Conservation (phyloP, 768 basidiomycete genomes). For the Russula griseocarnosa region DNA sequence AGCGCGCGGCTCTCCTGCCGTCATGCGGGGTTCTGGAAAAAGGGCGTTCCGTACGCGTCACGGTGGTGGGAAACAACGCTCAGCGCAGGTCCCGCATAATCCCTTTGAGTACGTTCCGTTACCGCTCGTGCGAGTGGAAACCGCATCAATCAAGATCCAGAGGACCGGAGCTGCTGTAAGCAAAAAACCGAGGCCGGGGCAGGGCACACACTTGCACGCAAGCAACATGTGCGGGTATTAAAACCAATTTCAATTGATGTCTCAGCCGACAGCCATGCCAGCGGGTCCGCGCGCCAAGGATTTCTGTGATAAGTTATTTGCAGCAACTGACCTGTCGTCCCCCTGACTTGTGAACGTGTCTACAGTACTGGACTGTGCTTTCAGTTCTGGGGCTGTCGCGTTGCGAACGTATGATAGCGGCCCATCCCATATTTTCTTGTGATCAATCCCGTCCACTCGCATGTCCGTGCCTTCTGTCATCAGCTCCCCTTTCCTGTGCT, state of each 20-base stretch:
- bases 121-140: slow-evolving; percentile 13
- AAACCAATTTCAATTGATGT: slow-evolving; percentile 1
- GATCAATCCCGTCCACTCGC: not conserved
- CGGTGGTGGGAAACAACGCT: slow-evolving; percentile 3
- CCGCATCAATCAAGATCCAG: not conserved
- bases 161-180: not conserved
- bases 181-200: too few relatives aligned
- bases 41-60: not conserved
- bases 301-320: slow-evolving; percentile 1
- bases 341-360: not conserved
- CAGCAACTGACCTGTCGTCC: not conserved
- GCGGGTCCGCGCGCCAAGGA: not conserved
- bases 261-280: not conserved
- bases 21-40: not conserved
- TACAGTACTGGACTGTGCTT: too few relatives aligned
- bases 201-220: too few relatives aligned
- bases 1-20: not conserved
- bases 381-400: not conserved
- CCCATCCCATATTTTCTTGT: not conserved
- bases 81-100: slow-evolving; percentile 4
- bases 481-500: not conserved
- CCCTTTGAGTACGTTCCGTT: slow-evolving; percentile 12
- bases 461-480: slow-evolving; percentile 1
- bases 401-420: not conserved
- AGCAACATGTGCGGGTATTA: not conserved